Evolutionary conservation across 257 asterid genomes (phyloP).

Genomic region (Nicotiana obtusifolia): DNA sequence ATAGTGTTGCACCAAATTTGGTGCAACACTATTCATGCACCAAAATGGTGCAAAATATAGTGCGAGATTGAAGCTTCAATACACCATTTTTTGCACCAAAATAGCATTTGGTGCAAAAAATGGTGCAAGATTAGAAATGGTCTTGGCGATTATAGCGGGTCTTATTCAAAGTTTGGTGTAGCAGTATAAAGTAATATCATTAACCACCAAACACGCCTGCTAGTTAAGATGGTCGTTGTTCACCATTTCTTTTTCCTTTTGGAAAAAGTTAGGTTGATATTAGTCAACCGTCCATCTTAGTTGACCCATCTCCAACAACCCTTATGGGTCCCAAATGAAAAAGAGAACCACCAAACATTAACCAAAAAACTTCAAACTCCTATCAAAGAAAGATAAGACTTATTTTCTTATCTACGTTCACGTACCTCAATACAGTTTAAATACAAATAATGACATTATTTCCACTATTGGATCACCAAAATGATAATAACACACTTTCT

Average conservation of each 20-base stretch:
- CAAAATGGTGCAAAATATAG: too few relatives aligned
- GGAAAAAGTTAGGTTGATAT: slow-evolving; percentile 5
- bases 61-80: too few relatives aligned
- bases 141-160: not conserved
- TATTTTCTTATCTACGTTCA: not conserved
- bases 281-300: not conserved
- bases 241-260: not conserved
- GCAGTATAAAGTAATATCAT: not conserved
- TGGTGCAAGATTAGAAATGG: too few relatives aligned
- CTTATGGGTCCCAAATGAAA: not conserved
- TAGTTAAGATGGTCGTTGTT: not conserved
- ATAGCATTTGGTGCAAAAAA: too few relatives aligned
- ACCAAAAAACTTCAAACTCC: not conserved
- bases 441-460: too few relatives aligned
- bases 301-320: not conserved
- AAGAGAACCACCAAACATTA: not conserved
- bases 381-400: not conserved
- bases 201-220: not conserved
- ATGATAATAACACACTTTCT: too few relatives aligned
- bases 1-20: too few relatives aligned
- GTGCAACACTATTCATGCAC: too few relatives aligned
- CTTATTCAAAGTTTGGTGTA: not conserved
- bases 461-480: too few relatives aligned
- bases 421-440: not conserved
- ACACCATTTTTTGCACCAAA: too few relatives aligned